Evolutionary conservation across 2,329 filamentous ascomycete genomes (phyloP), one percentile per base, ranked within the genome.

Genomic region (Hypoxylon sp.): DNA sequence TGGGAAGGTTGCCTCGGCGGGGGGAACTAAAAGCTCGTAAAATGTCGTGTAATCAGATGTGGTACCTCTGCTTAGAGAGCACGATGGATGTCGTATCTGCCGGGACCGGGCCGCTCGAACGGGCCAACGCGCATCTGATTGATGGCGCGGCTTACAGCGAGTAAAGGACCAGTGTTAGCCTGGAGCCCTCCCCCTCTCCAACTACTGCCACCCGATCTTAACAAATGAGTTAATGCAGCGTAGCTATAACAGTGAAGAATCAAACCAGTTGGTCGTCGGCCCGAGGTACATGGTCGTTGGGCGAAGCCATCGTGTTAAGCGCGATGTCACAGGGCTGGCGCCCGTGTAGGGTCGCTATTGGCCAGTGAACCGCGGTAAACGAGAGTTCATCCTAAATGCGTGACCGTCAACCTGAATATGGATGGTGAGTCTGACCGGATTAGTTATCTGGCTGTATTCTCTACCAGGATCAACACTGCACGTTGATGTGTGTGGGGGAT

Each of bases 61-160:
- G 56, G 58, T 69, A 64, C 37, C 16, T 41, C 37, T 67, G 37
- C 32, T 66, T 21, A 61, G 46, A 50, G 37, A 65, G 34, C 43
- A 60, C 46, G 51, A 63, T 48, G 51, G 63, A 59, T 55, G 61
- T 67, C 58, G 67, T 66, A 66, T 66, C 61, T 70, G 51, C 51
- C 63, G 58, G 62, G 59, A 64, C 68, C 65, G 69, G 70, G 68
- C 68, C 70, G 70, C 60, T 30, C 64, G 19, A 67, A 65, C 61
- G 68, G 66, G 68, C 66, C 70, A 72, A 72, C 68, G 52, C 60
- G 50, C 66, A 69, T 58, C 50, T 55, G 19, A 52, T 27, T 27
- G 43, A 67, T 52, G 45, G 60, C 47, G 63, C 63, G 60, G 63
- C 63, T 61, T 58, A 53, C 59, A 57, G 34, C 45, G 23, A 60